Evolutionary conservation across 78 protist genomes (phyloP), one percentile per base, ranked within the genome.

Genomic region (Corallochytrium limacisporum): DNA sequence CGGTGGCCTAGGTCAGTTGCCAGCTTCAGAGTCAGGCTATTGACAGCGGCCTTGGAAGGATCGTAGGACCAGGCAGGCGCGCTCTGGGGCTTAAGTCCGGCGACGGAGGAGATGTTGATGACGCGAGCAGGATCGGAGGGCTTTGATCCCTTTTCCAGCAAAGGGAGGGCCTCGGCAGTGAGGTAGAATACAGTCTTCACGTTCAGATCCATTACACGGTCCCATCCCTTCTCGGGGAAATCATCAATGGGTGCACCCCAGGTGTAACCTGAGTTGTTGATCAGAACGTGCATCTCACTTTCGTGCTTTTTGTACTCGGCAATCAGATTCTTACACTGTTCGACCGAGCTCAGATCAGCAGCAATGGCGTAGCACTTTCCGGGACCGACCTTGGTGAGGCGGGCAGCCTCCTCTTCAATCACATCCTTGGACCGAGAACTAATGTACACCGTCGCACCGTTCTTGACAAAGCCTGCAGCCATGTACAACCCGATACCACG

Each of bases 171-270:
- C n/a, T 53, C 40, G 5, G 61, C 59, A 13, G 70, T 67, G 4
- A 69, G 16, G 44, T 74, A 43, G 53, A 79, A 79, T 9, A 53
- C 75, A 5, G 81, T 75, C 35, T 74, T 79, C 26, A 79, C 75
- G 55, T 79, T 79, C 40, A 79, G 43, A 24, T 22, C 37, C 32
- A 79, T 24, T 20, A 79, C 72, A 48, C 74, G 72, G 54, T 79
- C 85, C 80, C 80, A 79, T n/a, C 73, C 79, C 2, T 2, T 0
- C 32, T 74, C 79, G n/a, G 85, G 85, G 43, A 62, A 67, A 9
- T 4, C 38, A 28, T 79, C 85, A 0, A 79, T 12, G 13, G 32
- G 53, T 46, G 18, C 85, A n/a, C 77, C 85, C 85, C 85, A 79
- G 61, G 63, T 61, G 4, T 40, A 24, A 38, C 80, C 69, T 29